These are phyloP conservation scores for Fusarium odoratissimum DNA, from an alignment of 2,329 filamentous ascomycete species.

Conservation along the genomic window DNA sequence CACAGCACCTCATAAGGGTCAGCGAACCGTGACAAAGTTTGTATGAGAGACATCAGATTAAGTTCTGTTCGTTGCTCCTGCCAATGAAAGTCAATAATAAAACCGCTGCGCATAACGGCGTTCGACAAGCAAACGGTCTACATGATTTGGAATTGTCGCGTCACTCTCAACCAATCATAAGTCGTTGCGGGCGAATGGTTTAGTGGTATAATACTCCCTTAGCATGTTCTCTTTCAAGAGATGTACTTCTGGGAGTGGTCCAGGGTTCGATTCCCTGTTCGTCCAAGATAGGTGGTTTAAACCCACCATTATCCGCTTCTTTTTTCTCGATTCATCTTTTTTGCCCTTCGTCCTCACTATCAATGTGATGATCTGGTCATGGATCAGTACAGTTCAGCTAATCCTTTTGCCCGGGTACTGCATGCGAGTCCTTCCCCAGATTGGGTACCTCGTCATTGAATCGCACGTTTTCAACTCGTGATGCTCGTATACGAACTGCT, in stretches of 20 bases:
- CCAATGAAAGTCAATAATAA: fast-evolving
- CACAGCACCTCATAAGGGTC: no score
- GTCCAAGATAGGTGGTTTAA: constrained; percentile 23
- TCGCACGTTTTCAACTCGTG: background rate
- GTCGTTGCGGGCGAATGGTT: constrained; percentile 17
- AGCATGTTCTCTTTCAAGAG: background rate
- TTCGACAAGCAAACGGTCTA: fast-evolving
- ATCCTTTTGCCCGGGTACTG: background rate
- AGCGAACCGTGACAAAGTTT: fast-evolving
- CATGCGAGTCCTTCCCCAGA: background rate
- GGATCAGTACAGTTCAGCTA: background rate
- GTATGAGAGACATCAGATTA: fast-evolving
- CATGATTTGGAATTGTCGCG: fast-evolving
- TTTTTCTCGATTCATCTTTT: background rate
- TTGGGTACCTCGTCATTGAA: background rate
- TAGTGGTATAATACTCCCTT: constrained; percentile 36
- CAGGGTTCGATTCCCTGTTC: constrained; percentile 39
- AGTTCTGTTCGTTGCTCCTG: fast-evolving
- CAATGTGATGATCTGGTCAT: background rate
- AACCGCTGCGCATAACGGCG: fast-evolving
- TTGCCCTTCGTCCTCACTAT: background rate
- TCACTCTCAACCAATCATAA: background rate
- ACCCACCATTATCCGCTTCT: constrained; percentile 11
- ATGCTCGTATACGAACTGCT: background rate
- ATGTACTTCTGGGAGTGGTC: constrained; percentile 25